phyloP scores from a whole-genome alignment of 345 rosid genomes.

The Pistacia atlantica region DNA sequence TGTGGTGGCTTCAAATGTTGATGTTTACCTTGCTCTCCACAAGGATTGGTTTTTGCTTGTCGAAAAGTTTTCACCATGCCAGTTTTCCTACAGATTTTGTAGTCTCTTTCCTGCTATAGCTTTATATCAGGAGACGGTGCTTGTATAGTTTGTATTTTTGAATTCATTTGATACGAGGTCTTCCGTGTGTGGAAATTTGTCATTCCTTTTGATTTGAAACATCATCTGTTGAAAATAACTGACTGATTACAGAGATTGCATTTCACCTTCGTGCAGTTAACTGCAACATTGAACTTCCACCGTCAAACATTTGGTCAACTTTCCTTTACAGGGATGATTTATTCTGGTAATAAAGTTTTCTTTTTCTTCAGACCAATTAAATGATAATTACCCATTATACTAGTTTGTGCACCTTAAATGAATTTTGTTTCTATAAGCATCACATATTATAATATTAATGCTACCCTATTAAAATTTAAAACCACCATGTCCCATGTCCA shows the following conservation, averaged over 20 bases:
- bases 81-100: conserved; percentile 17
- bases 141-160: conserved; percentile 16
- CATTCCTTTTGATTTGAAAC: conserved; percentile 18
- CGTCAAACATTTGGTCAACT: no score
- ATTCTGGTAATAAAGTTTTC: no score
- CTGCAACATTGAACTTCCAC: no score
- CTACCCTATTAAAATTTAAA: no score
- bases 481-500: no score
- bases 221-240: not conserved
- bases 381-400: no score
- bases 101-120: conserved; percentile 10
- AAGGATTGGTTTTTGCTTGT: not conserved
- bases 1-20: conserved; percentile 46
- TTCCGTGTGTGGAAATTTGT: conserved; percentile 22
- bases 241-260: not conserved
- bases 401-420: no score
- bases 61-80: not conserved
- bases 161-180: conserved; percentile 25
- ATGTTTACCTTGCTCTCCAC: not conserved
- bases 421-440: no score
- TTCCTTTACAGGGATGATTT: no score
- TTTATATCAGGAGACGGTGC: not conserved
- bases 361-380: no score
- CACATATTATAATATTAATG: no score
- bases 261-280: not conserved